phyloP scores from a whole-genome alignment of 768 basidiomycete genomes.

The Podaxis sp. region DNA sequence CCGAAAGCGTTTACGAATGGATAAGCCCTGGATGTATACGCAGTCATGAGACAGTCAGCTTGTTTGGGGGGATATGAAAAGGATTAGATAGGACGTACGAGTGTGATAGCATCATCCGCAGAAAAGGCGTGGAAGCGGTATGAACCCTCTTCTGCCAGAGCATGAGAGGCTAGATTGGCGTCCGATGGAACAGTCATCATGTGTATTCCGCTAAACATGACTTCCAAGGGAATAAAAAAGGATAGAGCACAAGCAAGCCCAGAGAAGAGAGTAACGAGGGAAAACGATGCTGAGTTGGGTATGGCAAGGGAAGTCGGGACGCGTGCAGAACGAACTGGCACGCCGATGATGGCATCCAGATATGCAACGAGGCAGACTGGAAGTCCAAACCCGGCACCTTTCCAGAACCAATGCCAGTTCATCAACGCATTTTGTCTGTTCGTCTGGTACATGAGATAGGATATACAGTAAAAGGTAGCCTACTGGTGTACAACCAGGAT shows the following conservation, averaged over 20 bases:
- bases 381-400: not conserved
- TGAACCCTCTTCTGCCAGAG: slow-evolving; percentile 65
- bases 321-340: not conserved
- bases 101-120: slow-evolving; percentile 76
- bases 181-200: slow-evolving; percentile 60
- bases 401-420: not conserved
- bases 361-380: slow-evolving; percentile 5
- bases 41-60: not conserved
- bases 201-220: slow-evolving; percentile 67
- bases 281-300: not conserved
- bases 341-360: slow-evolving; percentile 3
- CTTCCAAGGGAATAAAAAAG: not conserved
- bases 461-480: not conserved
- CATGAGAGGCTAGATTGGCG: slow-evolving; percentile 70
- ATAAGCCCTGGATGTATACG: slow-evolving; percentile 50
- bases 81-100: slow-evolving; percentile 37
- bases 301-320: not conserved
- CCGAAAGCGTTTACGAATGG: slow-evolving; percentile 82
- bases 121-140: slow-evolving; percentile 76
- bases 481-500: not conserved
- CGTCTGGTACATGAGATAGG: not conserved
- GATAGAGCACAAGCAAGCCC: not conserved
- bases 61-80: not conserved
- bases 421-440: no score
- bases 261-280: not conserved